Base-by-base conservation (phyloP, 2,329 filamentous ascomycete species). In the Colletotrichum musicola region DNA sequence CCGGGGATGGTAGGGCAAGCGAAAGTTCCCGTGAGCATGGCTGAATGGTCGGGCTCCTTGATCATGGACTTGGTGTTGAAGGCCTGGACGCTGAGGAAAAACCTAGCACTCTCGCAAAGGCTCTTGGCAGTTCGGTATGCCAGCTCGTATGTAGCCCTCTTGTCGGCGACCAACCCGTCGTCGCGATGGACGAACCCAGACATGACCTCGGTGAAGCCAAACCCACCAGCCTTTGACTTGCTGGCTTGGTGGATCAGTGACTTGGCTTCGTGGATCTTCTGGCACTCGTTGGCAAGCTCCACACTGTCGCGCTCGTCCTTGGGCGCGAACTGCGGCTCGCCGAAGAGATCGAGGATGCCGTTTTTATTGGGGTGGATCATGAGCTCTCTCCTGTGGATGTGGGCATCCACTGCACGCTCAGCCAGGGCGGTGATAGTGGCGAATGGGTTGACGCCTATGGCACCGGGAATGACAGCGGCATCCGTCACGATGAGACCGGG, bases 341-440 rank as follows among this genome's bases (percentile, higher is more conserved):
- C 86, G 68, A 88, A 88, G 20, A 90, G 79, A 74, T 90, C 81
- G 2, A 90, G 79, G 20, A 83, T 74, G 1, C 79, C 82, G 65
- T 86, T 87, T 25, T 78, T 79, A 22, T 82, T 77, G 2, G 78
- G 76, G 65, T 84, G 81, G 59, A 90, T 84, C 6, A 64, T 69
- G 12, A 89, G 79, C 0, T 73, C 72, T 6, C 80, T 73, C 9
- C 79, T 77, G 59, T 78, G 71, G 2, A 84, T 81, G 58, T 86
- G 85, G 6, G 82, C 75, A 59, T 88, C 85, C 6, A 92, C 84
- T 0, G 87, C 86, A 10, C 90, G 82, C 77, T 92, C 90, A 0
- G 90, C 89, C 20, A 93, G 83, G 3, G 90, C 90, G 0, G 89
- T 86, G 71, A 92, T 92, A 1, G 90, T 93, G 1, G 90, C 90